Conservation (phyloP, 139 green algal species). For the Chlorella sp. region DNA sequence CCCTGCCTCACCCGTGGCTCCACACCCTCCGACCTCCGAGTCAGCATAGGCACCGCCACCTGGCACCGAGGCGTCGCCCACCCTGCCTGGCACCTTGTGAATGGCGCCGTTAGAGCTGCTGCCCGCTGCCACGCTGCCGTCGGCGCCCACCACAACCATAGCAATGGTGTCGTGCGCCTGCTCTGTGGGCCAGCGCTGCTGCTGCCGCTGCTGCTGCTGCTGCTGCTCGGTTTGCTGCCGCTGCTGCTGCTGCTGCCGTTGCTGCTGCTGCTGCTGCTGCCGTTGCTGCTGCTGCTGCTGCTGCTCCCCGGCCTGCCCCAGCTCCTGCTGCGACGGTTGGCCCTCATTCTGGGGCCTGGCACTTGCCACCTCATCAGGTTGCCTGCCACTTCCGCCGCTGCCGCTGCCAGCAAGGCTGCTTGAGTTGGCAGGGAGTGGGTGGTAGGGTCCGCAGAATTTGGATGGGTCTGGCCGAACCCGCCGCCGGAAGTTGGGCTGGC, state of each 20-base stretch:
- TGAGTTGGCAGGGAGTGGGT: not conserved
- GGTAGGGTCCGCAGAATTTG: conserved; percentile 70
- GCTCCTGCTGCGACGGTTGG: conserved; percentile 3
- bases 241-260: conserved; percentile 18
- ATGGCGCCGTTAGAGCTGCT: conserved; percentile 67
- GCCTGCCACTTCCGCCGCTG: not conserved
- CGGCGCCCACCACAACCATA: conserved; percentile 67
- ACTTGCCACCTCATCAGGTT: too few species aligned
- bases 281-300: not conserved
- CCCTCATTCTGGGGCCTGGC: not conserved
- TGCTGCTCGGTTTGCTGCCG: not conserved
- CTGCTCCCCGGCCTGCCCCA: not conserved
- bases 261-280: not conserved
- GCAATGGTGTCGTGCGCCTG: conserved; percentile 78
- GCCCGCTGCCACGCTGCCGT: conserved; percentile 25
- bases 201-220: conserved; percentile 5
- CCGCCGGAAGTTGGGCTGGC: conserved; percentile 81
- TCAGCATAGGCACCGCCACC: conserved; percentile 79
- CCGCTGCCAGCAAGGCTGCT: not conserved
- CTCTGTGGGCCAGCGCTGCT: not conserved
- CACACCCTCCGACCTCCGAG: conserved; percentile 71
- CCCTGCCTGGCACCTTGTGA: conserved; percentile 70
- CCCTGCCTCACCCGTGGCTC: conserved; percentile 58
- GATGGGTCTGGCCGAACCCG: conserved; percentile 59
- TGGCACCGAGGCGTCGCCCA: conserved; percentile 70